A percentile compares a stretch with the other conserved stretches of the same genome.
phyloP scores from a whole-genome alignment of 345 rosid species.

The Noccaea bulbosa region DNA sequence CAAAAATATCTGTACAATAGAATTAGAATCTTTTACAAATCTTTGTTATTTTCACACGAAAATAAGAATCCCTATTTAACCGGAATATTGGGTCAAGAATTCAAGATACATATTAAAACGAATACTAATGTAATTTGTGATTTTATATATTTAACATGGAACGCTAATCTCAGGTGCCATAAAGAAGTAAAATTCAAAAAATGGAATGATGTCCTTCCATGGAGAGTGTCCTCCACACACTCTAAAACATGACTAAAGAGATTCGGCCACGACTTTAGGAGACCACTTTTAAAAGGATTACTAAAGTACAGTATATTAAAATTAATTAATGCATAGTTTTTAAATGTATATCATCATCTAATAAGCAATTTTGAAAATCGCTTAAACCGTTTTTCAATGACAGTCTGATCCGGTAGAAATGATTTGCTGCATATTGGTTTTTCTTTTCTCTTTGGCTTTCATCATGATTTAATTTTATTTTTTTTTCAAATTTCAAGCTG shows the following conservation, averaged over 20 bases:
- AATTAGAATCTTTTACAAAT: neutral
- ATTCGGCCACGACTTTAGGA: conserved; percentile 12
- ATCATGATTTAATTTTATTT: neutral
- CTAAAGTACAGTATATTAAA: neutral
- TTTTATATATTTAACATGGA: neutral
- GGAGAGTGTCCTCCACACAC: neutral
- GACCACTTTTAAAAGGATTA: neutral
- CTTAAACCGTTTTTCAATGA: neutral
- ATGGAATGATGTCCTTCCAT: neutral
- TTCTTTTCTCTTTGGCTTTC: neutral
- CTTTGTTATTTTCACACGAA: neutral
- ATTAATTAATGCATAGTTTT: neutral
- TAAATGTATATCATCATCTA: neutral
- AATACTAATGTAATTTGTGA: neutral
- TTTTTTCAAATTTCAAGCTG: neutral
- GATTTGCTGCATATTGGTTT: neutral
- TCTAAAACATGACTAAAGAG: conserved; percentile 6
- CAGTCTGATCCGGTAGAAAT: neutral
- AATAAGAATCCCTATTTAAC: neutral
- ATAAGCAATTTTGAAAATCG: neutral
- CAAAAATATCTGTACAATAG: neutral
- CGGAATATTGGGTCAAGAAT: neutral
- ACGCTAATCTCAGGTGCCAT: conserved; percentile 17
- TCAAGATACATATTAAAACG: neutral
- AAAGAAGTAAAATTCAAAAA: neutral